phyloP scores from a whole-genome alignment of 805 yeast genomes.

The Candida palmyrensis region DNA sequence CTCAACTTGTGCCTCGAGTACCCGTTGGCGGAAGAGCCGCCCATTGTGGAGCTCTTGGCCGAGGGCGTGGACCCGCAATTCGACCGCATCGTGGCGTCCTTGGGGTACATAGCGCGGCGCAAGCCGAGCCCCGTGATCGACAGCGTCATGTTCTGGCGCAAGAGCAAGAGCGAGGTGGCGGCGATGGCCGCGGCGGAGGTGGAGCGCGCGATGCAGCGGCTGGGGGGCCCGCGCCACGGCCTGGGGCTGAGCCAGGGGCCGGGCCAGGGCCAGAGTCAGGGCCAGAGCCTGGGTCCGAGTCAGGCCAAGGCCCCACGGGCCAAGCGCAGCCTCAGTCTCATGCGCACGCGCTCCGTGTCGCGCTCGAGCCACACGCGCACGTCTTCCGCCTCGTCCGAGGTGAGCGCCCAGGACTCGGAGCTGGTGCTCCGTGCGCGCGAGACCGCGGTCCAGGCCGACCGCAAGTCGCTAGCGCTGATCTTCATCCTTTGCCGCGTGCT shows the following conservation, averaged over 20 bases:
- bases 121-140: slow-evolving; percentile 96
- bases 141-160: slow-evolving; percentile 97
- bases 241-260: not conserved
- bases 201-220: slow-evolving; percentile 25
- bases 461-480: slow-evolving; percentile 81
- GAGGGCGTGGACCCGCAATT: slow-evolving; percentile 84
- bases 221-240: slow-evolving; percentile 3
- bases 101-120: slow-evolving; percentile 85
- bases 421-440: slow-evolving; percentile 38
- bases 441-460: slow-evolving; percentile 76
- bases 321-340: slow-evolving; percentile 36
- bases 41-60: slow-evolving; percentile 69
- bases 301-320: slow-evolving; percentile 15
- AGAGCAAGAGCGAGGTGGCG: slow-evolving; percentile 85
- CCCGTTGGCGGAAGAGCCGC: slow-evolving; percentile 69
- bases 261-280: not conserved
- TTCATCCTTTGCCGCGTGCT: slow-evolving; percentile 87
- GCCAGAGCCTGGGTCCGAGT: not conserved
- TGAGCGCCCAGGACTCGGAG: slow-evolving; percentile 4
- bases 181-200: slow-evolving; percentile 38
- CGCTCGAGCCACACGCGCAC: slow-evolving; percentile 42
- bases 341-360: slow-evolving; percentile 36
- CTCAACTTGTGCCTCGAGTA: slow-evolving; percentile 65
- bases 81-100: slow-evolving; percentile 77
- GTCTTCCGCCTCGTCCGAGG: slow-evolving; percentile 42